Conservation (phyloP, 345 rosid species). For the Noccaea caerulescens region DNA sequence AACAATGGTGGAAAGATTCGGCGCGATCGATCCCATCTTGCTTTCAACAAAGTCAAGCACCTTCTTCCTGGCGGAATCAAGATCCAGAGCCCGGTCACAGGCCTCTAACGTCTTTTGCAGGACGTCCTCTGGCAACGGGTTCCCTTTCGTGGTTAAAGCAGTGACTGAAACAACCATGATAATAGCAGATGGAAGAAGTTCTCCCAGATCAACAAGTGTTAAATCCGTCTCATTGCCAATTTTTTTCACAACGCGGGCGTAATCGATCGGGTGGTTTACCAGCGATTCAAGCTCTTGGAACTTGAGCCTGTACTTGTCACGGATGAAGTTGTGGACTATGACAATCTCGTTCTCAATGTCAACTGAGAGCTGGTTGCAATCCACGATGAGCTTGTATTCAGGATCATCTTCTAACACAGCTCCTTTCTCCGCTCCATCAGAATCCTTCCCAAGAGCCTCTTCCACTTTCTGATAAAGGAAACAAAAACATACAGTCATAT, state of each 20-base stretch:
- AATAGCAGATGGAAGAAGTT: conserved; percentile 81
- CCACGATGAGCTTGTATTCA: conserved; percentile 89
- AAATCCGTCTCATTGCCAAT: conserved; percentile 89
- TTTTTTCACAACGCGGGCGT: conserved; percentile 90
- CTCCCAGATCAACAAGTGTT: conserved; percentile 87
- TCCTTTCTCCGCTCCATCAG: conserved; percentile 61
- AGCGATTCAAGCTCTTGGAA: conserved; percentile 95
- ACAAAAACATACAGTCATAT: conserved; percentile 5
- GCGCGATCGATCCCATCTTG: conserved; percentile 96
- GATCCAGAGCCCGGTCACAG: conserved; percentile 85
- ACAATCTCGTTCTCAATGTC: conserved; percentile 91
- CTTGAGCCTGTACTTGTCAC: conserved; percentile 82
- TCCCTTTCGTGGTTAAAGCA: conserved; percentile 90
- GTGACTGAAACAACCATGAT: conserved; percentile 97
- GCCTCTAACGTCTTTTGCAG: conserved; percentile 82
- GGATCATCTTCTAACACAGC: conserved; percentile 91
- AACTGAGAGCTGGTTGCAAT: conserved; percentile 82
- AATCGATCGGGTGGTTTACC: conserved; percentile 90
- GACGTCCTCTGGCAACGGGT: conserved; percentile 81
- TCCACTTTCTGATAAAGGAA: conserved; percentile 72
- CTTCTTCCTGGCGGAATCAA: conserved; percentile 78
- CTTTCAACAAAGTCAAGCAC: conserved; percentile 96
- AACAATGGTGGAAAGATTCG: conserved; percentile 86
- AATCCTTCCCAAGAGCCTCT: conserved; percentile 70
- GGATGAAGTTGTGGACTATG: conserved; percentile 86